These are phyloP conservation scores for Saccharomycopsis capsularis DNA, from an alignment of 805 yeast species.

Conservation along the genomic window DNA sequence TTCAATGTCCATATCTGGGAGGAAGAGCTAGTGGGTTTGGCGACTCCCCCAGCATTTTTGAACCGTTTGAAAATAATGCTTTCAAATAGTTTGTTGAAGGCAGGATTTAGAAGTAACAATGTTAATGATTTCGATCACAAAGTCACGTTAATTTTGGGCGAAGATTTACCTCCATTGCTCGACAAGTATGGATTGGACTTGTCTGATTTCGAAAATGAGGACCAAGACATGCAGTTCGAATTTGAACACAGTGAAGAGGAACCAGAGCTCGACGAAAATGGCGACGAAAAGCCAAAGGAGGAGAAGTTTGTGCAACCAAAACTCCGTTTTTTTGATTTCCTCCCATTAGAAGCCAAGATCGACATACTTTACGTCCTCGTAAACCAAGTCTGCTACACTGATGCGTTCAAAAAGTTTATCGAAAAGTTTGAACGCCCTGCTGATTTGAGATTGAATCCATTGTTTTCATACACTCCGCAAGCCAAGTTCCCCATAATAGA, in stretches of 20 bases:
- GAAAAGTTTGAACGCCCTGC: constrained; percentile 33
- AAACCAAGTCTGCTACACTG: constrained; percentile 35
- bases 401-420: constrained; percentile 40
- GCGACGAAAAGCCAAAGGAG: background rate
- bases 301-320: background rate
- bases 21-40: constrained; percentile 47
- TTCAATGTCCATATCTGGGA: constrained; percentile 57
- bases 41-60: constrained; percentile 34
- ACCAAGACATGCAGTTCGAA: constrained; percentile 22
- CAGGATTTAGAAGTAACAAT: constrained; percentile 29
- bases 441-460: constrained; percentile 30
- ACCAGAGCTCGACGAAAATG: background rate
- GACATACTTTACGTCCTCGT: constrained; percentile 42
- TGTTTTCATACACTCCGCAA: constrained; percentile 23
- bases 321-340: constrained; percentile 29
- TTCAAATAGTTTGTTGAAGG: constrained; percentile 10
- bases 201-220: constrained; percentile 14
- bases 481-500: constrained; percentile 9
- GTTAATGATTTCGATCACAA: constrained; percentile 27
- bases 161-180: constrained; percentile 12
- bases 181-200: constrained; percentile 10
- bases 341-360: constrained; percentile 41
- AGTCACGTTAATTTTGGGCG: constrained; percentile 18
- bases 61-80: constrained; percentile 34
- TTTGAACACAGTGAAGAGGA: background rate